phyloP scores from a whole-genome alignment of 345 rosid genomes.

The Psidium guajava region DNA sequence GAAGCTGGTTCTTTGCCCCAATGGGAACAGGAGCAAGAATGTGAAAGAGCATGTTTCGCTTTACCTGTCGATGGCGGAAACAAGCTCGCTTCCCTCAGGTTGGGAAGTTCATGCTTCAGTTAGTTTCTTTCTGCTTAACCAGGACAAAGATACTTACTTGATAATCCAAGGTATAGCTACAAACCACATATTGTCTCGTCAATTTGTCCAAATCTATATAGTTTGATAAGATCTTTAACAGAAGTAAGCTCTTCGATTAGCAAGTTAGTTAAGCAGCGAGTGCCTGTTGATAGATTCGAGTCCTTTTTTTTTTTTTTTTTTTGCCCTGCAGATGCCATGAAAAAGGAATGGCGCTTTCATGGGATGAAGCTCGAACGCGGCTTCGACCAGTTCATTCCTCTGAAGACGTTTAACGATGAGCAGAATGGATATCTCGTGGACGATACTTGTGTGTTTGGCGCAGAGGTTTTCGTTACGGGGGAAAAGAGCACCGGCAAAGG shows the following conservation, averaged over 20 bases:
- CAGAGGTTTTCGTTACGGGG: constrained; percentile 24
- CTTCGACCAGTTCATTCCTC: constrained; percentile 20
- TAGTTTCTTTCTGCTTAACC: constrained; percentile 42
- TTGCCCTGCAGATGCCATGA: constrained; percentile 1
- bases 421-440: constrained; percentile 26
- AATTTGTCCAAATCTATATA: not conserved
- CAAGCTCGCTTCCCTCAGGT: constrained; percentile 24
- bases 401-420: constrained; percentile 7
- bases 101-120: constrained; percentile 40
- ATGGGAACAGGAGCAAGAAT: constrained; percentile 54
- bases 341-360: constrained; percentile 23
- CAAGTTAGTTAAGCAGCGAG: not conserved
- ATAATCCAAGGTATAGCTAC: constrained; percentile 18
- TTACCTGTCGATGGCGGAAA: constrained; percentile 35
- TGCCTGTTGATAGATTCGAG: not conserved
- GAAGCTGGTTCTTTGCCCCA: constrained; percentile 51
- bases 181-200: not conserved
- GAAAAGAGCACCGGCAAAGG: constrained; percentile 21
- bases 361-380: constrained; percentile 25
- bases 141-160: constrained; percentile 19
- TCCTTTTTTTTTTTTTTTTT: not conserved
- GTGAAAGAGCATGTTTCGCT: constrained; percentile 38
- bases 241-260: not conserved
- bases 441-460: constrained; percentile 28
- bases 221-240: not conserved